These are phyloP conservation scores for Rhodosporidiobolus sp. DNA, from an alignment of 768 basidiomycete genomes.

Conservation along the genomic window DNA sequence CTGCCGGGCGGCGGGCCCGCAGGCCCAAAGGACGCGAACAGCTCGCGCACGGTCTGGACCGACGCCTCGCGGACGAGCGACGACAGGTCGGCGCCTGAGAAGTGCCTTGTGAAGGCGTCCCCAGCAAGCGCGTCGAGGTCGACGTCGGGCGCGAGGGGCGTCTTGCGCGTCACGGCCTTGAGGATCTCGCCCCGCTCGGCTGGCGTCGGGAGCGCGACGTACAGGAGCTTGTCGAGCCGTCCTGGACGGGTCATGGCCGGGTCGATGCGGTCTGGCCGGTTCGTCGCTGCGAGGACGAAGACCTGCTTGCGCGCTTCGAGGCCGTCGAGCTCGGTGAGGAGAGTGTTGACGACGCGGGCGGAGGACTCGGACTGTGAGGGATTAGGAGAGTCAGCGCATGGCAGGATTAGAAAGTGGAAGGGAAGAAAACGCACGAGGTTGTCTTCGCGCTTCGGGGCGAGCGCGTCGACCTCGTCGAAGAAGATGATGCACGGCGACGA, in stretches of 20 bases:
- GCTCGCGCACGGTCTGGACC: conserved; percentile 38
- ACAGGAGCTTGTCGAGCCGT: conserved; percentile 89
- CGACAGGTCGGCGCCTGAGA: conserved; percentile 90
- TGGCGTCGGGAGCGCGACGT: conserved; percentile 91
- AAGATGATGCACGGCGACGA: conserved; percentile 94
- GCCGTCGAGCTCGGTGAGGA: conserved; percentile 92
- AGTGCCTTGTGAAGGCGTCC: conserved; percentile 66
- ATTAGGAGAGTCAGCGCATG: not conserved
- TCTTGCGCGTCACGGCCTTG: conserved; percentile 71
- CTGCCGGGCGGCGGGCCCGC: conserved; percentile 47
- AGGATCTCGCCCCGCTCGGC: conserved; percentile 80
- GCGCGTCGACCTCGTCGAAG: conserved; percentile 90
- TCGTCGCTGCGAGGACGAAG: conserved; percentile 93
- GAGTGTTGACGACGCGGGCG: conserved; percentile 80
- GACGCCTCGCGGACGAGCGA: conserved; percentile 91
- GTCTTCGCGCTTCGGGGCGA: conserved; percentile 87
- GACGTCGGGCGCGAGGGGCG: conserved; percentile 60
- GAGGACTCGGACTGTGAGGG: conserved; percentile 35
- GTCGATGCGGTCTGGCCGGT: conserved; percentile 91
- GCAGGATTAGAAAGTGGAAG: not conserved
- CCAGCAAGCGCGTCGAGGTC: conserved; percentile 69
- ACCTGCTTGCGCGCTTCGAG: conserved; percentile 55
- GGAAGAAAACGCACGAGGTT: conserved; percentile 61
- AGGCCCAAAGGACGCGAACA: conserved; percentile 70
- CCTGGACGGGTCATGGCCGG: conserved; percentile 86